These are phyloP conservation scores for Blastocystis hominis DNA, from an alignment of 352 stramenopile species.

Conservation along the genomic window DNA sequence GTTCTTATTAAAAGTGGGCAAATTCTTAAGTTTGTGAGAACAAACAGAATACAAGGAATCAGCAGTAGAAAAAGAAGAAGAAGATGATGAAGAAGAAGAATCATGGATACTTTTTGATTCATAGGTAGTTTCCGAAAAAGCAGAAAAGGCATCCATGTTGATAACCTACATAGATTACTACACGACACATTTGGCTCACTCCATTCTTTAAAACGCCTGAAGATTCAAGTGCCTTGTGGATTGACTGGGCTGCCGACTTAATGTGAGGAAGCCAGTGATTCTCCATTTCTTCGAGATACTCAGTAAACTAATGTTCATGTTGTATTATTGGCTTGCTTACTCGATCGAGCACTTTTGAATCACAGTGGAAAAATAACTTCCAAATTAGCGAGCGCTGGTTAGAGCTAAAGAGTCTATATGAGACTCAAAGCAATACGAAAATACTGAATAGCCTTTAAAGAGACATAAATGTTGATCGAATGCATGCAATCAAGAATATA, in stretches of 20 bases:
- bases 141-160: conserved; percentile 22
- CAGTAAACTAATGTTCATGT: neutral
- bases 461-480: conserved; percentile 50
- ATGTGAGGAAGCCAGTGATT: conserved; percentile 44
- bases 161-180: neutral
- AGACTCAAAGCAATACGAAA: neutral
- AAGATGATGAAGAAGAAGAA: neutral
- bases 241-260: neutral
- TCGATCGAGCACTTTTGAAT: conserved; percentile 1
- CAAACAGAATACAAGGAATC: neutral
- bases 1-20: no score
- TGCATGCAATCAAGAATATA: conserved; percentile 20
- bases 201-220: conserved; percentile 37
- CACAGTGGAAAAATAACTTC: conserved; percentile 22
- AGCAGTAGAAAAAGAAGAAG: neutral
- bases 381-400: neutral
- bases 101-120: neutral
- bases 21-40: no score
- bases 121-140: neutral
- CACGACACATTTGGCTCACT: neutral
- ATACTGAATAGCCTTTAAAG: conserved; percentile 12
- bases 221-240: conserved; percentile 3
- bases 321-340: neutral
- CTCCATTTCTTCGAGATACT: conserved; percentile 35
- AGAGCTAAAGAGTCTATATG: neutral